Base-by-base conservation (phyloP, 2,329 filamentous ascomycete genomes). In the Cytospora piceae region DNA sequence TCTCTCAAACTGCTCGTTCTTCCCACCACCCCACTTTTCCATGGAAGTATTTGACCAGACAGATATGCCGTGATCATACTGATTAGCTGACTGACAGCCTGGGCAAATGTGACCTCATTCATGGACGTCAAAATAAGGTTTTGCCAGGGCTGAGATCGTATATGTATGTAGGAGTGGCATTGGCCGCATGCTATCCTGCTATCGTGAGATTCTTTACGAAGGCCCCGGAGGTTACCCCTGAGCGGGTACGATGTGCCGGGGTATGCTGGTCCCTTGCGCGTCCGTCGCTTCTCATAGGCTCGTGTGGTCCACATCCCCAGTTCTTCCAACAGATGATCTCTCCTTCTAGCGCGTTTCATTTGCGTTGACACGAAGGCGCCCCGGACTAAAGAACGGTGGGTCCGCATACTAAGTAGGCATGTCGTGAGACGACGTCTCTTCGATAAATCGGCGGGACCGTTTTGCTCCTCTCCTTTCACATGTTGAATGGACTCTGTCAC, bases 291-390 rank as follows among this genome's bases (percentile, higher is more conserved):
- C 3, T 49, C n/a, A 49, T 49, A 49, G 46, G 46, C n/a, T 49
- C 46, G n/a, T 37, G 4, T 22, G 46, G 46, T 14, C 46, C n/a
- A 49, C 46, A 22, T 22, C n/a, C 24, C 46, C 46, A 49, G 20
- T 49, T 22, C 46, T 49, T 49, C n/a, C 46, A 22, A 22, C 9
- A 49, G 20, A 24, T 49, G 46, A 49, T 22, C n/a, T 14, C n/a
- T 46, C 42, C 17, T n/a, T n/a, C 42, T 46, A 46, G 42, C 42
- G 42, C 42, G 42, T n/a, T 46, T 46, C 42, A n/a, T 46, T 46
- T 46, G 42, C 20, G 8, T 22, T 11, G 42, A 49, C 11, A 49
- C 11, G 9, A 24, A 24, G n/a, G 11, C 9, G 9, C 46, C n/a
- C 46, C 46, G 46, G 12, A 49, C 9, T 49, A 22, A 49, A 7